Evolutionary conservation across 139 green algal genomes (phyloP), one percentile per base, ranked within the genome.

Genomic region (Monoraphidium neglectum): DNA sequence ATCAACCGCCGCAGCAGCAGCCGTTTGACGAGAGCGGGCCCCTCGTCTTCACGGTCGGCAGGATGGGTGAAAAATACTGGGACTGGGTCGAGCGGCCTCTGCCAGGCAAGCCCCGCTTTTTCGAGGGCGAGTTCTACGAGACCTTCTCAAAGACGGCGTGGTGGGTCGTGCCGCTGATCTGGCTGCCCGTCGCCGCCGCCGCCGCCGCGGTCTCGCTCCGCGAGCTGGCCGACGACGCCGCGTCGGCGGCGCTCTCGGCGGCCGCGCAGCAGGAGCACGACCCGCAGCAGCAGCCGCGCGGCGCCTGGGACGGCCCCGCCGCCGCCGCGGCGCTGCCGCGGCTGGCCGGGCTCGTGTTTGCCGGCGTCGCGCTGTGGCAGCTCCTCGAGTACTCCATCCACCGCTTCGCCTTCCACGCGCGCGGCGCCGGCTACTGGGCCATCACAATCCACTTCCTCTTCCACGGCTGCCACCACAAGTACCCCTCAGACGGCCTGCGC

Each of bases 381-480:
- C 46, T 92, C 1, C 72, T 97, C 0, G 95, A 99, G 82, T 99
- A 99, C 80, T 61, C 56, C 35, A 86, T 98, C 28, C 95, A 99
- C 77, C 87, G 95, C 15, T 98, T 94, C 72, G 53, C 97, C 0
- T 98, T 98, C 83, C 95, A 99, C 71, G 79, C 78, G 2, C 26
- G 79, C 6, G 71, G 87, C 2, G 76, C 63, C 26, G 81, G 60
- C 46, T 90, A 87, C 38, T 82, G 79, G 68, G 81, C 70, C 72
- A 97, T 97, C 79, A 92, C 88, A 1, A 57, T 95, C 0, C 95
- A 99, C 78, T 99, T 98, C 73, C 74, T 97, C 0, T 91, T 99
- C 56, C 95, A 99, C 60, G 95, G 95, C 38, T 95, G 89, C 79
- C 95, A 99, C 77, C 95, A 99, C 90, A 98, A 98, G 87, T 97